Evolutionary conservation across 768 basidiomycete genomes (phyloP).

Genomic region (Suillus ampliporus): DNA sequence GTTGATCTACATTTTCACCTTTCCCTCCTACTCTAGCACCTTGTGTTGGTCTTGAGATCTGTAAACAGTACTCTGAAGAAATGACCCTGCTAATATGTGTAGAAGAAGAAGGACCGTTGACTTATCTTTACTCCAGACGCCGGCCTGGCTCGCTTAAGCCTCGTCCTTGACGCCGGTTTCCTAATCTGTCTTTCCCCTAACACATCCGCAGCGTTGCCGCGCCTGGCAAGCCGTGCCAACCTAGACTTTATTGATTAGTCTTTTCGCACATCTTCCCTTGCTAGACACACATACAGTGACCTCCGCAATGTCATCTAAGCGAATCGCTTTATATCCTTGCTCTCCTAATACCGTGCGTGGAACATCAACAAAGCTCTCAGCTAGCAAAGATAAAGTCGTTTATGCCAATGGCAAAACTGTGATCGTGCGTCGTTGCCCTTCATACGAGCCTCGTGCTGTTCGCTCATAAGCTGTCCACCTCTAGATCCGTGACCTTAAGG

Average conservation of each 20-base stretch:
- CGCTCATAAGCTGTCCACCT: neutral
- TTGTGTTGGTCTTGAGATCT: neutral
- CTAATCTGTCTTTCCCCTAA: conserved; percentile 22
- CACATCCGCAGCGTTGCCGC: conserved; percentile 2
- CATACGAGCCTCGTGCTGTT: conserved; percentile 5
- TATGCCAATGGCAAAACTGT: conserved; percentile 87
- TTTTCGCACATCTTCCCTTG: conserved; percentile 1
- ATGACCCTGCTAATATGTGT: neutral
- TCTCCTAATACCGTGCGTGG: conserved; percentile 75
- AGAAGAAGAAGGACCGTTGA: neutral
- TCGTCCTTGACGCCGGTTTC: too few relatives aligned
- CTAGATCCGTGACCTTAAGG: conserved; percentile 86
- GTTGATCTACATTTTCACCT: conserved; percentile 23
- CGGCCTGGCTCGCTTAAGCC: too few relatives aligned
- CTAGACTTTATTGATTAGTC: conserved; percentile 2
- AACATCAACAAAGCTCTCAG: conserved; percentile 72
- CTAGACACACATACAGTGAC: conserved; percentile 4
- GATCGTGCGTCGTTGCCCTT: conserved; percentile 62
- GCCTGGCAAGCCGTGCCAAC: conserved; percentile 10
- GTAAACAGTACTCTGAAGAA: neutral
- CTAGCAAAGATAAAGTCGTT: conserved; percentile 78
- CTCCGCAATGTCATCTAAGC: conserved; percentile 54
- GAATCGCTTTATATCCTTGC: conserved; percentile 61
- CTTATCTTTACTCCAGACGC: neutral
- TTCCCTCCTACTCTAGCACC: neutral